Evolutionary conservation across 768 basidiomycete species (phyloP).

Genomic region (Russula sp.): DNA sequence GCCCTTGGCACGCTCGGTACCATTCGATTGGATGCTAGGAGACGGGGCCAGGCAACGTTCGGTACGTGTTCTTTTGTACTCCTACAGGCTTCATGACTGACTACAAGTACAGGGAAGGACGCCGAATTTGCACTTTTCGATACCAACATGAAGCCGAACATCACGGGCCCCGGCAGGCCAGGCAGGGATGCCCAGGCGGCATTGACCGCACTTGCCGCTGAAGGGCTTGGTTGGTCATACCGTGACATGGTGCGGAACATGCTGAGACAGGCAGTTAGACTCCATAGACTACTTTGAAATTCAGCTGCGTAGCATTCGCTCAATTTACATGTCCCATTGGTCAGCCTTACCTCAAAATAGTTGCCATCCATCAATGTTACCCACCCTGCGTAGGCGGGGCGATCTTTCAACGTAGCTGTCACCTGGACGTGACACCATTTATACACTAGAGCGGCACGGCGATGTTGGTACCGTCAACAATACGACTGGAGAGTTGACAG

Average conservation of each 20-base stretch:
- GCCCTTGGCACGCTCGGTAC: conserved; percentile 3
- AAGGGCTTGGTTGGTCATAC: conserved; percentile 2
- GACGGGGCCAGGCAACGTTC: neutral
- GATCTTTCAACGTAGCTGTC: too few relatives aligned
- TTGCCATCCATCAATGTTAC: too few relatives aligned
- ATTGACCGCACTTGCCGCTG: neutral
- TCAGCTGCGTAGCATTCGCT: neutral
- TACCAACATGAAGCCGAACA: conserved; percentile 1
- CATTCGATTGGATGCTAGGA: conserved; percentile 4
- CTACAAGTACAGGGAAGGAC: neutral
- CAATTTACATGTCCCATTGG: neutral
- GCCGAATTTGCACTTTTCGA: conserved; percentile 1
- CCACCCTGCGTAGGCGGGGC: too few relatives aligned
- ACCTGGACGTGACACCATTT: too few relatives aligned
- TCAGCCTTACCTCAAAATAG: too few relatives aligned
- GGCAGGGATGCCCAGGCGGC: conserved; percentile 1
- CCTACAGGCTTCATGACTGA: neutral
- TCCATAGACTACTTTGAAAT: neutral
- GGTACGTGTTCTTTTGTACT: neutral
- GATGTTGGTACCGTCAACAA: too few relatives aligned
- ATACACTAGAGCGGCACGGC: too few relatives aligned
- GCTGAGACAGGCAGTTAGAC: neutral
- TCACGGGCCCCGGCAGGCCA: conserved; percentile 1
- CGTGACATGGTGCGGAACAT: conserved; percentile 1
- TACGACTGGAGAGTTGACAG: too few relatives aligned